Evolutionary conservation across 768 basidiomycete genomes (phyloP).

Genomic region (Pleurotus sapidus): DNA sequence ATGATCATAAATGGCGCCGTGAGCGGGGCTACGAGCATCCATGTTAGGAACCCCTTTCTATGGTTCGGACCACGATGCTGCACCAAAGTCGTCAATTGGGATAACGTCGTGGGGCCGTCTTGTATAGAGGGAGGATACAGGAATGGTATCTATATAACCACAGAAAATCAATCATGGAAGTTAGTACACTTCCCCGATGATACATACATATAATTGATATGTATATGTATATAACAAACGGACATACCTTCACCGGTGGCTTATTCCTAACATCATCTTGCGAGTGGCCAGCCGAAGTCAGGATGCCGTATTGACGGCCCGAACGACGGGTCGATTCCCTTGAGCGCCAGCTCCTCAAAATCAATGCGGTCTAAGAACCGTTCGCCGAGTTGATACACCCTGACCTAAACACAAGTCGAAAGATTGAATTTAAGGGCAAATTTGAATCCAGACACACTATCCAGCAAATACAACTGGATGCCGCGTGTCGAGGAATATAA

Average conservation of each 20-base stretch:
- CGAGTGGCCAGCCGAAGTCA: constrained; percentile 14
- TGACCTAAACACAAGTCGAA: constrained; percentile 36
- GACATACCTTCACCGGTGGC: not conserved
- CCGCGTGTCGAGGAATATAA: too few species aligned
- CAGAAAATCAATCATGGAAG: not conserved
- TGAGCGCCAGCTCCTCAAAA: constrained; percentile 78
- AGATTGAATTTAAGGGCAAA: too few species aligned
- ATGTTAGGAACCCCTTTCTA: constrained; percentile 60
- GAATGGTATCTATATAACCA: constrained; percentile 53
- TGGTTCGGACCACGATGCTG: constrained; percentile 59
- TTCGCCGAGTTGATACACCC: constrained; percentile 62
- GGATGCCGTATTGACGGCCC: constrained; percentile 46
- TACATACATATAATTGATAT: too few species aligned
- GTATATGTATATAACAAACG: too few species aligned
- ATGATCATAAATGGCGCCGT: constrained; percentile 77
- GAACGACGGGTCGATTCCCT: constrained; percentile 66
- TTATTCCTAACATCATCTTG: constrained; percentile 16
- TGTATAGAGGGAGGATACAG: constrained; percentile 52
- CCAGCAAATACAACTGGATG: too few species aligned
- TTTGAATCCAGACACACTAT: too few species aligned
- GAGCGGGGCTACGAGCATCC: constrained; percentile 65
- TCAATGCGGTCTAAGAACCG: constrained; percentile 68
- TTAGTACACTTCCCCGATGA: not conserved
- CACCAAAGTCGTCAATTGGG: constrained; percentile 51
- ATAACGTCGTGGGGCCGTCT: constrained; percentile 29